These are phyloP conservation scores for Xylaria sp. DNA, from an alignment of 2,329 filamentous ascomycete species.

Conservation along the genomic window DNA sequence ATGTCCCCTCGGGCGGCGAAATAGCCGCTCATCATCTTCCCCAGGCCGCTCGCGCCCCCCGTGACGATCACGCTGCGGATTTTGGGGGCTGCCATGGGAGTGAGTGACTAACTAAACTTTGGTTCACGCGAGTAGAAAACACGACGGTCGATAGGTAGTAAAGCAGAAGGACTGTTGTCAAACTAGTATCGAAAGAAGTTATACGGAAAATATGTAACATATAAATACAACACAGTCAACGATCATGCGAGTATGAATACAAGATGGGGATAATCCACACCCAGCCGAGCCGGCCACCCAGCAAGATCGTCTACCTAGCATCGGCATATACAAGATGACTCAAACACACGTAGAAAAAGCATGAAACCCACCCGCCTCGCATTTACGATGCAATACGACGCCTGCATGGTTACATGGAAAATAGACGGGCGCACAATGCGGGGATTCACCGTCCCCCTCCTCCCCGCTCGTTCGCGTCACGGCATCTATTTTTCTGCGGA, in stretches of 20 bases:
- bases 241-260: background rate
- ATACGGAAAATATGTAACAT: background rate
- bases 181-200: background rate
- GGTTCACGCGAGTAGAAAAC: no score
- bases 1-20: slow-evolving; percentile 49
- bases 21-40: slow-evolving; percentile 48
- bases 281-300: background rate
- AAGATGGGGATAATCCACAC: background rate
- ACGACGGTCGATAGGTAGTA: no score
- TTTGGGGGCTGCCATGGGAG: background rate
- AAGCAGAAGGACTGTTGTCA: no score
- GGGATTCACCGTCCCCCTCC: background rate
- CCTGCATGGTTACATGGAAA: background rate
- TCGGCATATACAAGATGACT: background rate
- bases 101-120: no score
- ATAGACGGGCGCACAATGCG: background rate
- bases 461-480: slow-evolving; percentile 6
- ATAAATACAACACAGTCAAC: background rate
- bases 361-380: background rate
- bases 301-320: background rate
- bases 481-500: slow-evolving; percentile 1
- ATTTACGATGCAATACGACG: background rate
- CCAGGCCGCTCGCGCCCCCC: slow-evolving; percentile 52
- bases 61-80: slow-evolving; percentile 46
- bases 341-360: background rate